Base-by-base conservation (phyloP, 2,329 filamentous ascomycete species). In the Scleromitrula shiraiana region DNA sequence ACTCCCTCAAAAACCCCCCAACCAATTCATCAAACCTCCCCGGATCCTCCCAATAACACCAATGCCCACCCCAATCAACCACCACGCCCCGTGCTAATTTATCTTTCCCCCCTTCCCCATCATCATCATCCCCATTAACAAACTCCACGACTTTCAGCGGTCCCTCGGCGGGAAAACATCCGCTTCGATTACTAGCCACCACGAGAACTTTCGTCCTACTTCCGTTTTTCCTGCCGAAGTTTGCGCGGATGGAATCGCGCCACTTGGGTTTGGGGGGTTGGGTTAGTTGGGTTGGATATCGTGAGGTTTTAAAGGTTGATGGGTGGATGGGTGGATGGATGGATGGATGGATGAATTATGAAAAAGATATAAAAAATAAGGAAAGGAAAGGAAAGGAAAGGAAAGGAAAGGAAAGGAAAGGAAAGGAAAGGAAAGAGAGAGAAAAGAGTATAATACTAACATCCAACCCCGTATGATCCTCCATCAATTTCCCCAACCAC, bases 41-140 rank as follows among this genome's bases (percentile, higher is more conserved):
- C 12, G 57, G 54, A 46, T 60, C 49, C 49, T 64, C 62, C 59
- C 60, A 64, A 45, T 64, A 64, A 43, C 60, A 59, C 62, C 62
- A 64, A 55, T 64, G 62, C 1, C 62, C 62, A 24, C 62, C 62
- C 56, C 61, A 63, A 33, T 55, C 48, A 10, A 60, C 60, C 8
- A 56, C 54, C 10, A 56, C 44, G 2, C 61, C 61, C 10, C 30
- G 50, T n/a, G 59, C 59, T 32, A 36, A 36, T 17, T 20, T 20
- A 7, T 36, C 19, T n/a, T 29, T 55, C 5, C 14, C 27, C 19
- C 43, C 48, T 7, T 8, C 17, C 2, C 19, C 2, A 10, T 14
- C 8, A 12, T 4, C 24, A 27, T 30, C 38, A 4, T 15, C 22
- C 4, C 49, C 50, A 46, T 62, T 62, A 2, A 63, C 50, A 9